A percentile compares a stretch with the other conserved stretches of the same genome.
These are phyloP conservation scores for Trichoderma koningiopsis DNA, from an alignment of 2,329 filamentous ascomycete species.

Conservation along the genomic window DNA sequence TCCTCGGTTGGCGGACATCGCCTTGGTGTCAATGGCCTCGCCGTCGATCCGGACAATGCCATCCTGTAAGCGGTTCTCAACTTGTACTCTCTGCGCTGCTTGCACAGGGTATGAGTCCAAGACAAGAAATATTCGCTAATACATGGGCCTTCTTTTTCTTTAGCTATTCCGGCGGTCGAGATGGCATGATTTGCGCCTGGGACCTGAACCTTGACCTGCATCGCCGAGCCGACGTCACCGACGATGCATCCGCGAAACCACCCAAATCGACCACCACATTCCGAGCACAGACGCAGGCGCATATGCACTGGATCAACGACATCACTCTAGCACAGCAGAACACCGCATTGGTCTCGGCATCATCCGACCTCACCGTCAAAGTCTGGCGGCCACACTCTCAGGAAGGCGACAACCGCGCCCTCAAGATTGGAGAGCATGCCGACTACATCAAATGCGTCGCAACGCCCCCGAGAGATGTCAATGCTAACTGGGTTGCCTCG, in stretches of 20 bases:
- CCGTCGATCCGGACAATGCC: constrained; percentile 78
- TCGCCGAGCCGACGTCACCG: constrained; percentile 33
- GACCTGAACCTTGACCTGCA: constrained; percentile 74
- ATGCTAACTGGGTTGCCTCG: constrained; percentile 85
- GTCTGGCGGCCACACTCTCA: constrained; percentile 77
- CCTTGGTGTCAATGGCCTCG: constrained; percentile 91
- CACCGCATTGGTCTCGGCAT: constrained; percentile 80
- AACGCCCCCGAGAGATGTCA: constrained; percentile 62
- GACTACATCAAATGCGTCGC: constrained; percentile 97
- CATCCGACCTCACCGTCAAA: constrained; percentile 92
- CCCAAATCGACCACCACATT: constrained; percentile 57
- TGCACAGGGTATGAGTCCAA: not conserved
- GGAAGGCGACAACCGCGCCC: constrained; percentile 53
- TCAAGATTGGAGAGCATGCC: constrained; percentile 86
- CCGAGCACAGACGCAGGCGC: constrained; percentile 67
- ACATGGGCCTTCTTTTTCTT: not conserved
- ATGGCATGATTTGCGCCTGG: constrained; percentile 96
- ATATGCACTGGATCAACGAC: constrained; percentile 97
- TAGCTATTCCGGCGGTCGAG: constrained; percentile 93
- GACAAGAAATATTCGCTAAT: not conserved
- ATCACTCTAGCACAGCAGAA: constrained; percentile 79
- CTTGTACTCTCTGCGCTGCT: constrained; percentile 25
- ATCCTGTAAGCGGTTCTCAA: constrained; percentile 69
- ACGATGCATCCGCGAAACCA: constrained; percentile 36
- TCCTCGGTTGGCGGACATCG: constrained; percentile 76